A percentile compares a stretch with the other conserved stretches of the same genome.
These are phyloP conservation scores for Ogataea chonburiensis DNA, from an alignment of 805 yeast genomes.

Conservation along the genomic window DNA sequence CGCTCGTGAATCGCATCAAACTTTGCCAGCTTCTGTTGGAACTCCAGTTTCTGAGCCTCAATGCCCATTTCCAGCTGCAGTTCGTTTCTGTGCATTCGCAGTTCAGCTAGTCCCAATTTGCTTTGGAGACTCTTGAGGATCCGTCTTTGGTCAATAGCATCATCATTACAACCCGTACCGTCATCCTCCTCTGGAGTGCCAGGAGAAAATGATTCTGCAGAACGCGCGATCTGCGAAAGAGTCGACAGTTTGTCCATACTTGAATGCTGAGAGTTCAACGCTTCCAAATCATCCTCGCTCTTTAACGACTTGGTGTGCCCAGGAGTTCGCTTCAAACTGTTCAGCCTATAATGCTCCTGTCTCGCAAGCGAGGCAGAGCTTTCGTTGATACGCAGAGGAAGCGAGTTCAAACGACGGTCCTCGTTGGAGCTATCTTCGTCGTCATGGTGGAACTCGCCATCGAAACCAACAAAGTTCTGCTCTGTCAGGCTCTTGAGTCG, in stretches of 20 bases:
- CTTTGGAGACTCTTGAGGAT: constrained; percentile 15
- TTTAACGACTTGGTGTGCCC: constrained; percentile 16
- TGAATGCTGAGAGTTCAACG: constrained; percentile 9
- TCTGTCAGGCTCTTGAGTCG: constrained; percentile 25
- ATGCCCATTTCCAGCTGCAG: constrained; percentile 21
- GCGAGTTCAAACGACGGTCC: constrained; percentile 20
- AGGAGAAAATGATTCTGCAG: constrained; percentile 16
- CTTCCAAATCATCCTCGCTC: constrained; percentile 16
- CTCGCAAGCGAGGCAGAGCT: constrained; percentile 30
- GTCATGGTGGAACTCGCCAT: constrained; percentile 26
- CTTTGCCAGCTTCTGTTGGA: constrained; percentile 28
- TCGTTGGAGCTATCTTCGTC: constrained; percentile 20
- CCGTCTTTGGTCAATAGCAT: constrained; percentile 16
- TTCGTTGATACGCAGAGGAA: constrained; percentile 24
- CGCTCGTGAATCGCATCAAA: constrained; percentile 34
- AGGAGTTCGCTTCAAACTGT: constrained; percentile 20
- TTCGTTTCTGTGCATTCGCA: constrained; percentile 20
- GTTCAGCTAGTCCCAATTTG: constrained; percentile 18
- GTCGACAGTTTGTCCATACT: constrained; percentile 10
- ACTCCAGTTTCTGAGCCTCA: constrained; percentile 19
- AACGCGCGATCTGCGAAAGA: constrained; percentile 2
- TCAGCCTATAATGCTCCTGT: constrained; percentile 26
- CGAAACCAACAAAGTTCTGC: constrained; percentile 29
- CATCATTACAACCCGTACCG: constrained; percentile 7
- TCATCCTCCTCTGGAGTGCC: constrained; percentile 10